Conservation (phyloP, 768 basidiomycete species). For the Rubroboletus pulcherrimus region DNA sequence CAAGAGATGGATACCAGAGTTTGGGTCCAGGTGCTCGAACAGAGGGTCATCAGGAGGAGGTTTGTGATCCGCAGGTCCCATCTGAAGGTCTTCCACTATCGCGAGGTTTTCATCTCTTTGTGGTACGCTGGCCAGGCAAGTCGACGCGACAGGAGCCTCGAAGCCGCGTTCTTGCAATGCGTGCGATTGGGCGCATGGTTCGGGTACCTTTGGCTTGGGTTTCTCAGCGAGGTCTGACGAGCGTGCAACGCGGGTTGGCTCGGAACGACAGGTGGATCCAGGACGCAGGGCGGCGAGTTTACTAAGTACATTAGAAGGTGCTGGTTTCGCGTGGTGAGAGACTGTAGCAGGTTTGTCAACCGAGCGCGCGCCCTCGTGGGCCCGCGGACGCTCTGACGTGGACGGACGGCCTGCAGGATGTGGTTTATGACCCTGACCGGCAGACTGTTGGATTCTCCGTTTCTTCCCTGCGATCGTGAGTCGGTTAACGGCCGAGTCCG, state of each 20-base stretch:
- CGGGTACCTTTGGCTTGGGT: slow-evolving; percentile 11
- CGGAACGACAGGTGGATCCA: slow-evolving; percentile 17
- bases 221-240: slow-evolving; percentile 25
- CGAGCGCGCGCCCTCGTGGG: slow-evolving; percentile 9
- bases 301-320: slow-evolving; percentile 50
- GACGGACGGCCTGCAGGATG: slow-evolving; percentile 6
- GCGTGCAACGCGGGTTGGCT: slow-evolving; percentile 26
- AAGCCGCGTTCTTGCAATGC: slow-evolving; percentile 8
- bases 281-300: slow-evolving; percentile 43
- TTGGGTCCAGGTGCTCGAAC: slow-evolving; percentile 83
- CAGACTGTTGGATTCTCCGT: slow-evolving; percentile 39
- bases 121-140: slow-evolving; percentile 2
- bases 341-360: not conserved
- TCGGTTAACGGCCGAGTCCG: not conserved
- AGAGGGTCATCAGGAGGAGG: slow-evolving; percentile 67
- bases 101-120: slow-evolving; percentile 59
- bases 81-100: slow-evolving; percentile 70
- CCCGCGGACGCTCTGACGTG: slow-evolving; percentile 13
- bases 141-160: slow-evolving; percentile 1
- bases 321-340: slow-evolving; percentile 30
- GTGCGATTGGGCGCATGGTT: not conserved
- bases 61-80: slow-evolving; percentile 75
- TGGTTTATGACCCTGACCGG: slow-evolving; percentile 19
- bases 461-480: slow-evolving; percentile 33
- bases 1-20: slow-evolving; percentile 83